Conservation (phyloP, 2,329 filamentous ascomycete genomes). For the Cadophora gregata region DNA sequence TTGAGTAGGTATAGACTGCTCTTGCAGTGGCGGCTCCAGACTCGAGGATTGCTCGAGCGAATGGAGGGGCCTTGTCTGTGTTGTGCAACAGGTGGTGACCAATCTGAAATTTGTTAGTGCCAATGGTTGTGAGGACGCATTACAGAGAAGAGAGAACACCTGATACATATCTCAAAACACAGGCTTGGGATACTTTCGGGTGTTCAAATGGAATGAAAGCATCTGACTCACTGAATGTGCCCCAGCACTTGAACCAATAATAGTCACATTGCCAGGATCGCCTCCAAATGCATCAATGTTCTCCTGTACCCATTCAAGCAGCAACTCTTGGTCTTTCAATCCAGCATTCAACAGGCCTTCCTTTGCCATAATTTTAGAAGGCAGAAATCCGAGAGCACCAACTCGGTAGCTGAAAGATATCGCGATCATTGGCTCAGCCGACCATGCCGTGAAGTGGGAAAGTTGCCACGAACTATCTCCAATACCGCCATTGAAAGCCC, state of each 20-base stretch:
- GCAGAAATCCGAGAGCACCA: slow-evolving; percentile 72
- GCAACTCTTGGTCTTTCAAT: slow-evolving; percentile 64
- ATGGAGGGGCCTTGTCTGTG: slow-evolving; percentile 48
- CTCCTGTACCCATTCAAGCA: slow-evolving; percentile 64
- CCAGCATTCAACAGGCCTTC: slow-evolving; percentile 68
- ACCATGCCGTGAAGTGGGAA: slow-evolving; percentile 64
- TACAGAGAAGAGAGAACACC: not conserved
- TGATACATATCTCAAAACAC: not conserved
- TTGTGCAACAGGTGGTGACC: slow-evolving; percentile 69
- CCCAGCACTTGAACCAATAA: slow-evolving; percentile 67
- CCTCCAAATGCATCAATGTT: slow-evolving; percentile 68
- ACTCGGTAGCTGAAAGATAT: slow-evolving; percentile 68
- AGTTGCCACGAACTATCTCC: slow-evolving; percentile 48
- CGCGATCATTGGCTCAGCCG: slow-evolving; percentile 57
- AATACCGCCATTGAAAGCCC: slow-evolving; percentile 62
- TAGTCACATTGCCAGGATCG: slow-evolving; percentile 60
- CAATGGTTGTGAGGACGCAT: not conserved
- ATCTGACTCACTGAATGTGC: slow-evolving; percentile 61
- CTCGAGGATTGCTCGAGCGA: slow-evolving; percentile 61
- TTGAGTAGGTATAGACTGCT: slow-evolving; percentile 57
- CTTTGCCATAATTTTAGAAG: slow-evolving; percentile 58
- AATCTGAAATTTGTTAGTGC: slow-evolving; percentile 51
- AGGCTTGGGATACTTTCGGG: no score
- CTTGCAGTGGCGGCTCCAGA: slow-evolving; percentile 62
- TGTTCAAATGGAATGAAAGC: not conserved